Evolutionary conservation across 768 basidiomycete genomes (phyloP), one percentile per base, ranked within the genome.

Genomic region (Myochromella boudieri): DNA sequence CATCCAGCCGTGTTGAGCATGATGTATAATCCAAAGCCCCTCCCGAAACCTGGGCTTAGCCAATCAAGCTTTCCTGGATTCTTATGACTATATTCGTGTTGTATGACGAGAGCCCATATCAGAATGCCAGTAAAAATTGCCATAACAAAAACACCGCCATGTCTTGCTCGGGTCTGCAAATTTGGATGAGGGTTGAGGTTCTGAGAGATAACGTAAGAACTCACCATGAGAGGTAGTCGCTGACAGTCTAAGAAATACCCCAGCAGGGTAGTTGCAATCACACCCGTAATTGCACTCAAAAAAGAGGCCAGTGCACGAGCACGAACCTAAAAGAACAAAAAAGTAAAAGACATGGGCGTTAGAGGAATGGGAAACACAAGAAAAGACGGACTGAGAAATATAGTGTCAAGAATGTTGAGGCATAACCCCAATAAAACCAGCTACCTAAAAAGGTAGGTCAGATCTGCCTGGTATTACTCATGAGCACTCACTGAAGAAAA

Each of bases 401-500:
- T 7, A 57, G 40, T 7, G 55, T 56, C 42, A 53, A 46, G 50
- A 53, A 60, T 8, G 56, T 60, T 3, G 56, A 55, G 8, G 52
- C 26, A 22, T 57, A 60, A 11, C 49, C 51, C 52, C 54, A 60
- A 20, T 55, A 60, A 28, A 60, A 54, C 51, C 55, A 60, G 33
- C 52, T 57, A 25, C 51, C 58, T 55, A 28, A 36, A 24, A 44
- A 22, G 14, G n/a, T 15, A 5, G 25, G 6, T 27, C 18, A 43
- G 21, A 34, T 7, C 20, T 14, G n/a, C 18, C 6, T n/a, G n/a
- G 14, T 17, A 17, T n/a, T 34, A 6, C 7, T 34, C 14, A 6
- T 29, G 8, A 29, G 9, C 9, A 3, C 39, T 44, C 25, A 56
- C 55, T 56, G 28, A 56, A 56, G 36, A 53, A 56, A 12, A 56